These are phyloP conservation scores for Botrytis paeoniae DNA, from an alignment of 2,329 filamentous ascomycete species.

Conservation along the genomic window DNA sequence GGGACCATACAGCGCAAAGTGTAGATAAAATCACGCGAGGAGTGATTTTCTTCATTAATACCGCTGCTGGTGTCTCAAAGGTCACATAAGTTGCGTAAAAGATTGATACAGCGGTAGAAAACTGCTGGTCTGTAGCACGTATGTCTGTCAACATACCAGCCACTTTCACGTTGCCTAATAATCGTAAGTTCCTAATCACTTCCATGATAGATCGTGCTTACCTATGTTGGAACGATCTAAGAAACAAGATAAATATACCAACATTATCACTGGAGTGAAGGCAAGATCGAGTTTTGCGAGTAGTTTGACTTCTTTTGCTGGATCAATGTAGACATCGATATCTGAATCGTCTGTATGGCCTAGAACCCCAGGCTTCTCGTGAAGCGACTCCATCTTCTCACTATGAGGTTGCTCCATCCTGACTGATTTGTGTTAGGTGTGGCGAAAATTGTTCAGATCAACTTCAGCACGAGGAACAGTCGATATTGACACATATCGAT, in stretches of 20 bases:
- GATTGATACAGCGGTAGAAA: constrained; percentile 42
- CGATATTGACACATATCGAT: background rate
- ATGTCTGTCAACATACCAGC: constrained; percentile 29
- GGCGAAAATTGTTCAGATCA: background rate
- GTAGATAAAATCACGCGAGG: constrained; percentile 43
- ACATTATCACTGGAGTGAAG: constrained; percentile 52
- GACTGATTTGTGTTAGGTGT: background rate
- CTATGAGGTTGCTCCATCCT: constrained; percentile 14
- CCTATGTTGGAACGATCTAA: constrained; percentile 53
- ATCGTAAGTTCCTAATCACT: constrained; percentile 32
- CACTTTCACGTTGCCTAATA: constrained; percentile 41
- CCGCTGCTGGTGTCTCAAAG: constrained; percentile 47
- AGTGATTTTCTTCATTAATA: constrained; percentile 48
- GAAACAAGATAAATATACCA: constrained; percentile 54
- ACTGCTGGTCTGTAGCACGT: constrained; percentile 23
- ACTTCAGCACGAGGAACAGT: background rate
- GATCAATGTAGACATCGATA: constrained; percentile 39
- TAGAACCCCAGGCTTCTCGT: constrained; percentile 7
- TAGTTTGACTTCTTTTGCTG: constrained; percentile 45
- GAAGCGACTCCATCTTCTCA: constrained; percentile 14
- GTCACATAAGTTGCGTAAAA: constrained; percentile 52
- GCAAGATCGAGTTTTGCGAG: constrained; percentile 48
- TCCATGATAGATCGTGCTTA: background rate
- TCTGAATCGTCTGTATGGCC: constrained; percentile 1
- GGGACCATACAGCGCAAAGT: constrained; percentile 41